Evolutionary conservation across 2,329 filamentous ascomycete genomes (phyloP).

Genomic region (Epichloe bromicola): DNA sequence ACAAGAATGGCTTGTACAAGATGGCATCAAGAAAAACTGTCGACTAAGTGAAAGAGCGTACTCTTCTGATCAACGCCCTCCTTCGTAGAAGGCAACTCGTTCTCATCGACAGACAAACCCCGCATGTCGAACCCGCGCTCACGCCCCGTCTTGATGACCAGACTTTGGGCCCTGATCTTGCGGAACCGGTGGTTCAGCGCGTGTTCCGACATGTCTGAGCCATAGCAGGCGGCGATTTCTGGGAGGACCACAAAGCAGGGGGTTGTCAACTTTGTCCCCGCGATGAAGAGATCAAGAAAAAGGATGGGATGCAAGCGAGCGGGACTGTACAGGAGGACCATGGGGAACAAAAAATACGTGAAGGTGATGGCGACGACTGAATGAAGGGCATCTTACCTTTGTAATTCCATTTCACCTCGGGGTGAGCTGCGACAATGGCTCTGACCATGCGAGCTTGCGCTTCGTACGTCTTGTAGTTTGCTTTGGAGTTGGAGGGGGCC

Average conservation of each 20-base stretch:
- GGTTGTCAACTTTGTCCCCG: conserved; percentile 18
- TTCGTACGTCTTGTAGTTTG: conserved; percentile 49
- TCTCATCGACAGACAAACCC: conserved; percentile 23
- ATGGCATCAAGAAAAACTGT: background rate
- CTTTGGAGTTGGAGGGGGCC: conserved; percentile 27
- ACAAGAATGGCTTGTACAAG: background rate
- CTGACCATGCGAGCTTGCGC: conserved; percentile 46
- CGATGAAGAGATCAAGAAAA: background rate
- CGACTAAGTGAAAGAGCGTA: conserved; percentile 15
- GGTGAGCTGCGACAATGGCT: conserved; percentile 46
- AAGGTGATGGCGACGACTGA: conserved; percentile 1
- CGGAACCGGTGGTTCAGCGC: conserved; percentile 40
- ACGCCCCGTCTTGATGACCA: conserved; percentile 24
- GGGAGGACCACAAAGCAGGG: conserved; percentile 8
- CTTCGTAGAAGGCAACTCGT: conserved; percentile 24
- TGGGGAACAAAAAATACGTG: background rate
- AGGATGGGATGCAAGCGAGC: background rate
- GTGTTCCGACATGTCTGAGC: conserved; percentile 34
- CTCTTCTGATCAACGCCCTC: conserved; percentile 27
- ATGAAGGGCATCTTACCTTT: conserved; percentile 34
- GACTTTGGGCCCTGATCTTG: conserved; percentile 28
- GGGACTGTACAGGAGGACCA: background rate
- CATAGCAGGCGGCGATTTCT: conserved; percentile 36
- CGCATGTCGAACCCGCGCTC: conserved; percentile 27
- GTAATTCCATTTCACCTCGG: conserved; percentile 43